phyloP scores from a whole-genome alignment of 768 basidiomycete species.

The Tylopilus felleus region DNA sequence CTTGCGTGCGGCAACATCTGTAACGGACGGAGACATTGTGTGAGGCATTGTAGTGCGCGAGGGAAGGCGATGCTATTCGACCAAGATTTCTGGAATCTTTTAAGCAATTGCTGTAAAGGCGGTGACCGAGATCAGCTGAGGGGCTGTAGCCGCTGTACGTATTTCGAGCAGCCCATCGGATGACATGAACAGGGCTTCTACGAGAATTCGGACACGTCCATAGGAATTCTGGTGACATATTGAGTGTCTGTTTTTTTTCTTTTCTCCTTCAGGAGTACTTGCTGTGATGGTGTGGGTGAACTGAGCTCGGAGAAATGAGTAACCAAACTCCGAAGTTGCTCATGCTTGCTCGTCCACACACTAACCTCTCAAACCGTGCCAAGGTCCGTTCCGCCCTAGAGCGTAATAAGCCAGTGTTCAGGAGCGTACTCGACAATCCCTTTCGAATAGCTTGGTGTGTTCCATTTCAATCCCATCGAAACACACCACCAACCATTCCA shows the following conservation, averaged over 20 bases:
- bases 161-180: neutral
- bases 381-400: slow-evolving; percentile 44
- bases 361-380: slow-evolving; percentile 61
- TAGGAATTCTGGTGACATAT: too few species aligned
- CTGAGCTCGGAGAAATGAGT: neutral
- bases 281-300: too few species aligned
- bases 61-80: neutral
- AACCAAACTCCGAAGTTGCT: neutral
- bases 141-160: neutral
- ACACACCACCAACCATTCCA: neutral
- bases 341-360: slow-evolving; percentile 46
- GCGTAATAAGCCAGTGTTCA: slow-evolving; percentile 66
- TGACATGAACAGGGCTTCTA: neutral
- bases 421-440: slow-evolving; percentile 68
- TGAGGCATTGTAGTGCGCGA: slow-evolving; percentile 7
- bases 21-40: neutral
- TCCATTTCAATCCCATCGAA: slow-evolving; percentile 5
- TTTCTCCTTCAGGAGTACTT: too few species aligned
- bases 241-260: too few species aligned
- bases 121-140: neutral
- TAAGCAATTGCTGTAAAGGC: slow-evolving; percentile 15
- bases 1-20: slow-evolving; percentile 23
- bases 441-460: slow-evolving; percentile 65
- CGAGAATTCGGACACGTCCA: neutral
- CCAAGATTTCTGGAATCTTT: neutral